Evolutionary conservation across 129 eudicot species (phyloP), one percentile per base, ranked within the genome.

Genomic region (Flaveria linearis): DNA sequence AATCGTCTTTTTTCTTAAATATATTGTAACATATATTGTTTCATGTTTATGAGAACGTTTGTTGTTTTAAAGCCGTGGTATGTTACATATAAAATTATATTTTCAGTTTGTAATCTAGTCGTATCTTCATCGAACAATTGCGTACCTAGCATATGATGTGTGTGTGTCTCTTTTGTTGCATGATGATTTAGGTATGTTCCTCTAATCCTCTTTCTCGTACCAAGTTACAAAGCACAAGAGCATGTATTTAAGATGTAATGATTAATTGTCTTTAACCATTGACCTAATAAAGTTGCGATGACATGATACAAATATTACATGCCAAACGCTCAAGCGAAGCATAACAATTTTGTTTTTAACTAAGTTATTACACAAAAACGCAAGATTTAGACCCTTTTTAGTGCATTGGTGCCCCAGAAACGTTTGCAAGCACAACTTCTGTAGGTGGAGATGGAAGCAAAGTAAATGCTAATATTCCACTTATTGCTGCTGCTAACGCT

Each of bases 401-500:
- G 46, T 71, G 82, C 79, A 77, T 82, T 71, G 57, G 25, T 26
- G 49, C 78, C 22, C 79, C 85, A 8, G 82, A 42, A 55, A 77
- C 85, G 63, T 77, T 77, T 20, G 76, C 76, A 25, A 76, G 77
- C 9, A 71, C 65, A 14, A 66, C 85, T 66, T 88, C 87, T 12
- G 74, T 79, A 14, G 88, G 80, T 22, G 93, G 84, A 9, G 87
- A 82, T 6, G 94, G 88, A 46, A 88, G 87, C 39, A 90, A 15
- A 6, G 85, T 78, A 7, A 90, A 49, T 0, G 96, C 88, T 23
- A 83, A 69, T 7, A 92, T 62, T 2, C 92, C 95, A 47, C 94
- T 87, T 5, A 70, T 17, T 2, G 86, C 85, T 10, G 96, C 92
- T 0, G 96, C 82, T 0, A 85, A 20, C 0, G 92, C 92, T 39